Conservation (phyloP, 176 grass and related monocot genomes). For the Carex parvula region DNA sequence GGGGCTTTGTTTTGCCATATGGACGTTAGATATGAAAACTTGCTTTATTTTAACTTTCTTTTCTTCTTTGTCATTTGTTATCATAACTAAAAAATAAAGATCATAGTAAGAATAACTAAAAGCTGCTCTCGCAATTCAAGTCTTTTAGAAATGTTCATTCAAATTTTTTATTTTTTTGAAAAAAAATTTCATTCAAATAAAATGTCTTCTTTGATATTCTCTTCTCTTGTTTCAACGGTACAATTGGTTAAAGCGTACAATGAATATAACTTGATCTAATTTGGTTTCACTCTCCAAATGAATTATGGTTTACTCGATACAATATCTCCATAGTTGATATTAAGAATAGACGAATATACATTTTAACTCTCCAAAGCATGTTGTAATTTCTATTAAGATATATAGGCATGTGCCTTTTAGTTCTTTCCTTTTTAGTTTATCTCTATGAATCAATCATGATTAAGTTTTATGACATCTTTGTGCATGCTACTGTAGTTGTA, state of each 20-base stretch:
- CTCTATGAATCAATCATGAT: neutral
- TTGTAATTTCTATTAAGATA: neutral
- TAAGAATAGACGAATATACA: neutral
- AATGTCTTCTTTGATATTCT: neutral
- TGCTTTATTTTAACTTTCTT: conserved; percentile 2
- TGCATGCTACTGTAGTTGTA: conserved; percentile 9
- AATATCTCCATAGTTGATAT: neutral
- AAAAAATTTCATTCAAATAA: neutral
- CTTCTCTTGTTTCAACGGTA: neutral
- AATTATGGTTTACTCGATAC: neutral
- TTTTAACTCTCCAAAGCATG: neutral
- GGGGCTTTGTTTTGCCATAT: neutral
- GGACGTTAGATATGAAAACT: neutral
- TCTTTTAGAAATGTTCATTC: neutral
- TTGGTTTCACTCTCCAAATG: neutral
- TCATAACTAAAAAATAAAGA: neutral
- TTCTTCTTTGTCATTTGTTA: neutral
- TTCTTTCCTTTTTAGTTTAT: neutral
- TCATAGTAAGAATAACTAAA: neutral
- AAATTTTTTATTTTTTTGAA: neutral
- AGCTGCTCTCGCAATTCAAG: neutral
- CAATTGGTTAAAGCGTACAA: neutral
- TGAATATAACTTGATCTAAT: neutral
- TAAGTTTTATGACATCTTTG: neutral
- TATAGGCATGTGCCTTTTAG: neutral